Base-by-base conservation (phyloP, 495 filamentous ascomycete genomes). In the Cenococcum geophilum region DNA sequence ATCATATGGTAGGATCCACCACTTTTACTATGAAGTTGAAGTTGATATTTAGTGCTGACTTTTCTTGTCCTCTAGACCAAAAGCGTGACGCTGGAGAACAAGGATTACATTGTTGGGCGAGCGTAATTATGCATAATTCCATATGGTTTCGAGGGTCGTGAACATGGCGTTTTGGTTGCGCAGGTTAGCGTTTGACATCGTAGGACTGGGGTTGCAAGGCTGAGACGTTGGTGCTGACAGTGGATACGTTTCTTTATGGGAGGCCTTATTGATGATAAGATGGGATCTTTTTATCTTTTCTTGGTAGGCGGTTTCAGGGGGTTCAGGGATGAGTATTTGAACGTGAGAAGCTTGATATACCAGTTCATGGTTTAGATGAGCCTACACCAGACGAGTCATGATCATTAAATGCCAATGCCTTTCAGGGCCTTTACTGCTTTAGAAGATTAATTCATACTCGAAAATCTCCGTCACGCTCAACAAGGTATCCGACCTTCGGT, bases 21-120 rank as follows among this genome's bases (percentile, higher is more conserved):
- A 32, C 25, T 52, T 14, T 16, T 22, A n/a, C 5, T 0, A 21
- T 1, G 12, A 9, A 40, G 5, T 32, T 20, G 42, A 54, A 64
- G 36, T 56, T 6, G 27, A 51, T 23, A 45, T 34, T 11, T 10
- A 23, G 14, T 50, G 43, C 60, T 63, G 37, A 67, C 16, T 14
- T 40, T 10, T 35, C 35, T 1, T 27, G 2, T 1, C 8, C 23
- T 32, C 57, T 55, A 79, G 77, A 96, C 91, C 45, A 96, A 95
- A 83, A 92, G 88, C 70, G 90, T 96, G 3, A 93, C 91, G n/a
- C 91, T 96, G 49, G 90, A 96, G 72, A 96, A 96, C 73, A 80
- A 78, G 60, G 89, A 96, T 70, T 96, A 92, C 65, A 87, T 92
- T 59, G 77, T 71, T 14, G 72, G 76, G 1, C 22, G 59, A 37